Percentiles rank a stretch among this genome's conserved stretches.
phyloP scores from a whole-genome alignment of 768 basidiomycete genomes.

The Termitomyces sp. region DNA sequence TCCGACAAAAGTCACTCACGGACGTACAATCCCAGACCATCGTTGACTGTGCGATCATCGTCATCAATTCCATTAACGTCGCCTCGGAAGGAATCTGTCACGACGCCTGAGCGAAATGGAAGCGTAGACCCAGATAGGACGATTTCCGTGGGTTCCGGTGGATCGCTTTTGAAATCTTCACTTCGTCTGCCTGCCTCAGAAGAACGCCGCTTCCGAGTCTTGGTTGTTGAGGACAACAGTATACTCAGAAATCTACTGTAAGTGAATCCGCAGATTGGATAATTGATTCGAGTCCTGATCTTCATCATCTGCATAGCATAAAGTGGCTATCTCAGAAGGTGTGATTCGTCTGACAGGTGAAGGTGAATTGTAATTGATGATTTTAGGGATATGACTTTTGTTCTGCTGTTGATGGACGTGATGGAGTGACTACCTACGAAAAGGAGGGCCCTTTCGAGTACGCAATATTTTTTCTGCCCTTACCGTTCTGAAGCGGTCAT shows the following conservation, averaged over 20 bases:
- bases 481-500: slow-evolving; percentile 1
- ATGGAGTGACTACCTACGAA: slow-evolving; percentile 74
- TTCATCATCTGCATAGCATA: slow-evolving; percentile 23
- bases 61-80: slow-evolving; percentile 40
- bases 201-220: slow-evolving; percentile 51
- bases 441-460: slow-evolving; percentile 83
- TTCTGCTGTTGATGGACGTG: slow-evolving; percentile 80
- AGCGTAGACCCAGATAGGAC: slow-evolving; percentile 28
- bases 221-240: slow-evolving; percentile 88
- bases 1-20: slow-evolving; percentile 39
- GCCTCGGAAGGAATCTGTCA: slow-evolving; percentile 22
- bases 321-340: slow-evolving; percentile 69
- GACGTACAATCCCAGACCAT: slow-evolving; percentile 33
- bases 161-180: slow-evolving; percentile 67
- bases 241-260: slow-evolving; percentile 82
- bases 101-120: slow-evolving; percentile 20
- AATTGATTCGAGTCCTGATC: not conserved
- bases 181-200: slow-evolving; percentile 42
- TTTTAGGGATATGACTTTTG: slow-evolving; percentile 63
- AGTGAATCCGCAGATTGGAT: slow-evolving; percentile 24
- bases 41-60: slow-evolving; percentile 47
- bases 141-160: slow-evolving; percentile 51
- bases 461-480: slow-evolving; percentile 21
- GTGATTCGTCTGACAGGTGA: not conserved
- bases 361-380: not conserved